Evolutionary conservation across 306 rosid genomes (phyloP), one percentile per base, ranked within the genome.

Genomic region (Prunus armeniaca): DNA sequence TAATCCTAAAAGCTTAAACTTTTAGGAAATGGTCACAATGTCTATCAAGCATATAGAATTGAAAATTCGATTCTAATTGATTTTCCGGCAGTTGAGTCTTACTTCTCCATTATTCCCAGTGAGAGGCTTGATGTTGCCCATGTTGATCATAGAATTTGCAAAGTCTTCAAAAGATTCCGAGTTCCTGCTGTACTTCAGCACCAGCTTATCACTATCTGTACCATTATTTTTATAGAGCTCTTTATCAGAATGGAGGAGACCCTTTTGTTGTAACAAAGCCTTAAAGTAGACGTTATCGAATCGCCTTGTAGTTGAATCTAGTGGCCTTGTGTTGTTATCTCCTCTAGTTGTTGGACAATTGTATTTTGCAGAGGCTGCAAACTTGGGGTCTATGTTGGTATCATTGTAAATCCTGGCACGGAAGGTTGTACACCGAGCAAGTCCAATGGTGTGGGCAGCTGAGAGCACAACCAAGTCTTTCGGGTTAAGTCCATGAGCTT

Each of bases 401-500:
- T 84, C 88, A 7, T 71, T 81, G 72, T 81, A 78, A 28, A 81
- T 65, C 0, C 83, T 65, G 27, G n/a, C 25, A 12, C 54, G 55
- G 64, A 81, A 85, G 2, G 19, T 7, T 4, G 4, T 3, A 47
- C 88, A 85, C 20, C 69, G 78, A 5, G 83, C 83, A 19, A 41
- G 54, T 1, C 88, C 88, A 3, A 85, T 52, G 3, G 88, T 85
- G 76, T 85, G 85, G 2, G 74, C 85, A 65, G 79, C 87, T 5
- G 87, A 84, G 50, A 81, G 77, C 46, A 74, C 82, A 9, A 81
- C 83, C 74, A 81, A 47, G 69, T 81, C 87, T 6, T 46, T 71
- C 0, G 63, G 49, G 4, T 72, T 67, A 45, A 84, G 81, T 20
- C 80, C 82, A 13, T 63, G 46, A 7, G 34, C 58, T 64, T n/a